Percentiles rank a stretch among this genome's conserved stretches.
Evolutionary conservation across 345 rosid genomes (phyloP).

Genomic region (sweet orange (Citrus sinensis)): DNA sequence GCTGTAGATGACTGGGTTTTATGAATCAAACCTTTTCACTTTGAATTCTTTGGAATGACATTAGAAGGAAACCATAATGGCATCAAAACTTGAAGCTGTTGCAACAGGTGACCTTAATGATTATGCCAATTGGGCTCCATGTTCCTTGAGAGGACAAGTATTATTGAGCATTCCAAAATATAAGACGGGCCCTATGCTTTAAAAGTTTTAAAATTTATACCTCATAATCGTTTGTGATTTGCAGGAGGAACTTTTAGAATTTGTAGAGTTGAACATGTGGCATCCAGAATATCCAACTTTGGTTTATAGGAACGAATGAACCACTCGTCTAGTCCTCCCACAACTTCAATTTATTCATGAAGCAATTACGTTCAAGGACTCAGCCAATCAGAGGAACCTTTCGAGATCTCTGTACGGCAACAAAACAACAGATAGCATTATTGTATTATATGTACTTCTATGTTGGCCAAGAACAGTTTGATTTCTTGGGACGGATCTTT

Average conservation of each 20-base stretch:
- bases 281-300: slow-evolving; percentile 78
- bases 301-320: slow-evolving; percentile 56
- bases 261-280: slow-evolving; percentile 88
- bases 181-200: background rate
- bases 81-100: background rate
- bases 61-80: too few species aligned
- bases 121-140: background rate
- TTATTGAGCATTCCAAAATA: background rate
- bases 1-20: background rate
- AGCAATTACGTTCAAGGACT: background rate
- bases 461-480: background rate
- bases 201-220: background rate
- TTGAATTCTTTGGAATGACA: too few species aligned
- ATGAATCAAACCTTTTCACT: background rate
- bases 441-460: background rate
- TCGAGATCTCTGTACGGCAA: background rate
- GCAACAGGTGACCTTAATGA: background rate
- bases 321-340: background rate
- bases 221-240: background rate
- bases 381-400: background rate
- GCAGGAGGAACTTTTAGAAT: slow-evolving; percentile 70
- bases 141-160: background rate
- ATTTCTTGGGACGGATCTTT: background rate
- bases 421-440: background rate
- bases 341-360: background rate